Conservation (phyloP, 2,329 filamentous ascomycete genomes). For the Gyromitra esculenta region DNA sequence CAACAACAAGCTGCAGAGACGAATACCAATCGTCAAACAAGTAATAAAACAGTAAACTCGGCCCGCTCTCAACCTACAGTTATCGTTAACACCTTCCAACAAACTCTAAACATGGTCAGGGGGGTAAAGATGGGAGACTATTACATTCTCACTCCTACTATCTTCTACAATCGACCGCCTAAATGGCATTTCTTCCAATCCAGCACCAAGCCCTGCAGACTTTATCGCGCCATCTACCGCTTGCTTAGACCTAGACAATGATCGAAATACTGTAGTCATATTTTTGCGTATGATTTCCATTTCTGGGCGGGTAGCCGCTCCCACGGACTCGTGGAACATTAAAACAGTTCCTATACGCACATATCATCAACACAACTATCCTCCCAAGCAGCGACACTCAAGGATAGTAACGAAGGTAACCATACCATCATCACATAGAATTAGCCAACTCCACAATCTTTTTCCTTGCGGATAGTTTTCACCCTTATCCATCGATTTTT, state of each 20-base stretch:
- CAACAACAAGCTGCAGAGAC: conserved; percentile 70
- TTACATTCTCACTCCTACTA: conserved; percentile 59
- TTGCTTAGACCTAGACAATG: conserved; percentile 56
- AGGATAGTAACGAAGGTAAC: neutral
- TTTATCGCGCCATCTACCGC: conserved; percentile 65
- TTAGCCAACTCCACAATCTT: conserved; percentile 66
- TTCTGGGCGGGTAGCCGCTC: conserved; percentile 46
- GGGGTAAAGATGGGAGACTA: conserved; percentile 60
- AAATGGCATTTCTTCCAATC: conserved; percentile 60
- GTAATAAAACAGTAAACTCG: conserved; percentile 73
- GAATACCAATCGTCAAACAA: conserved; percentile 75
- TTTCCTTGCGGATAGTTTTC: conserved; percentile 61
- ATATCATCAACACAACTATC: neutral
- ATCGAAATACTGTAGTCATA: conserved; percentile 56
- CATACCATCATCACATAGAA: conserved; percentile 60
- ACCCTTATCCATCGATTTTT: conserved; percentile 53
- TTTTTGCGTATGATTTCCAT: conserved; percentile 57
- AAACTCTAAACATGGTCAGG: neutral
- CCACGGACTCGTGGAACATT: conserved; percentile 62
- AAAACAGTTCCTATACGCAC: conserved; percentile 60
- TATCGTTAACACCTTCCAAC: conserved; percentile 1
- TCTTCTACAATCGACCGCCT: conserved; percentile 58
- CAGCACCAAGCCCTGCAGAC: conserved; percentile 58
- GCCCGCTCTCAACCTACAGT: conserved; percentile 62
- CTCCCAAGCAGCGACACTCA: neutral